These are phyloP conservation scores for Camellia granthamiana DNA, from an alignment of 148 eudicot species.

Conservation along the genomic window DNA sequence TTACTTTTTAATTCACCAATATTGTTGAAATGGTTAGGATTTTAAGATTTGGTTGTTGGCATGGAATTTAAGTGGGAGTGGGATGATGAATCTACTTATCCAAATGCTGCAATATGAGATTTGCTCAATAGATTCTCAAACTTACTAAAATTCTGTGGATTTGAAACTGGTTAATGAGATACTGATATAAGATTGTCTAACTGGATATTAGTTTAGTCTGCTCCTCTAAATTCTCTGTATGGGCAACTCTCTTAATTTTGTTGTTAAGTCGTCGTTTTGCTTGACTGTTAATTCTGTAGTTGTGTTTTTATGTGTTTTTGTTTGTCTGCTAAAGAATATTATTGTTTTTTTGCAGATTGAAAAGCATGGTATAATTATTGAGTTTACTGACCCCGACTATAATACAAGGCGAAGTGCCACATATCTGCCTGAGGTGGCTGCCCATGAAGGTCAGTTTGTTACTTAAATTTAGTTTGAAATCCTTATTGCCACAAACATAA, in stretches of 20 bases:
- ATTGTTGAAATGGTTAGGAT: neutral
- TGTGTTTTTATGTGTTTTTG: neutral
- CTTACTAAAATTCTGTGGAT: neutral
- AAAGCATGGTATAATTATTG: slow-evolving; percentile 92
- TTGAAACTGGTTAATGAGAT: neutral
- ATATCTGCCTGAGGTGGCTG: slow-evolving; percentile 93
- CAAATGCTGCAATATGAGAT: neutral
- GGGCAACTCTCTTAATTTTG: neutral
- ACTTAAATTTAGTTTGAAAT: neutral
- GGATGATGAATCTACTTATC: slow-evolving; percentile 7
- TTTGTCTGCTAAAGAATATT: neutral
- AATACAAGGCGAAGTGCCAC: slow-evolving; percentile 80
- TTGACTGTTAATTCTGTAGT: neutral
- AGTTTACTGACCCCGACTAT: slow-evolving; percentile 80
- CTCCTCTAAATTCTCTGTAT: too few relatives aligned
- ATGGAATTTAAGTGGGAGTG: neutral
- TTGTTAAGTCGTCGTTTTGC: neutral
- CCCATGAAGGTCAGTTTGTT: slow-evolving; percentile 72
- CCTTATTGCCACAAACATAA: neutral
- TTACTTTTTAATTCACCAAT: neutral
- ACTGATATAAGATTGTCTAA: neutral
- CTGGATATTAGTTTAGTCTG: neutral
- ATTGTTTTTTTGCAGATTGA: slow-evolving; percentile 57
- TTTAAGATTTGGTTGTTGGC: neutral
- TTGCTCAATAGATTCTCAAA: neutral